Conservation (phyloP, 1,284 basidiomycete genomes). For the Marasmius oreades region DNA sequence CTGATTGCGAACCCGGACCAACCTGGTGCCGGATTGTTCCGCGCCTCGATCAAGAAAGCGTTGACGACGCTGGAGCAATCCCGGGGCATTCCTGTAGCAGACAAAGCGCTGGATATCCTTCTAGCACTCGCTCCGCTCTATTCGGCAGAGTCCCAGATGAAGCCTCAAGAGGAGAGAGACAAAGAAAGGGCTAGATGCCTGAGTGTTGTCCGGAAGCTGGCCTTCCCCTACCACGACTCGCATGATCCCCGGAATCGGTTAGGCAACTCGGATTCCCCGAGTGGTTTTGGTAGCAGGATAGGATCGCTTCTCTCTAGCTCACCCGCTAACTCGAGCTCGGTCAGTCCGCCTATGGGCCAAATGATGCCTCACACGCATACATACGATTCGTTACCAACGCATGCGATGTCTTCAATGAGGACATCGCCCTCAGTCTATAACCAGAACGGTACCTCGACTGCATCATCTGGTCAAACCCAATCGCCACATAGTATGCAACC, state of each 20-base stretch:
- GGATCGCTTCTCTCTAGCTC: constrained; percentile 25
- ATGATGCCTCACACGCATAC: constrained; percentile 31
- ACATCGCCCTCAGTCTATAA: constrained; percentile 19
- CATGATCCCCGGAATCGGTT: constrained; percentile 43
- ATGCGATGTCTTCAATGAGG: constrained; percentile 33
- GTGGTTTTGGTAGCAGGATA: constrained; percentile 18
- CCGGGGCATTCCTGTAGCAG: constrained; percentile 59
- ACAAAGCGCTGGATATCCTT: constrained; percentile 69
- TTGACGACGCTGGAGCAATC: constrained; percentile 60
- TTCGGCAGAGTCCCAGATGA: constrained; percentile 50
- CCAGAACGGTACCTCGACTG: constrained; percentile 18
- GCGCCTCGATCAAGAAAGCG: constrained; percentile 67
- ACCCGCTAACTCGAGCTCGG: constrained; percentile 39
- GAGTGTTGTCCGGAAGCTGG: constrained; percentile 63
- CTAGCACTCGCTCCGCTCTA: constrained; percentile 68
- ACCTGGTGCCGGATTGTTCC: constrained; percentile 67
- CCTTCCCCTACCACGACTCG: constrained; percentile 76
- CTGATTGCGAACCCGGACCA: constrained; percentile 75
- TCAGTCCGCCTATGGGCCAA: constrained; percentile 40
- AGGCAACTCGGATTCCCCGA: constrained; percentile 42
- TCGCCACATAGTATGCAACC: constrained; percentile 6
- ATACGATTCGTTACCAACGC: constrained; percentile 32
- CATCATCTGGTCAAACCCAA: constrained; percentile 19
- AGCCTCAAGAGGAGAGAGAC: constrained; percentile 47
- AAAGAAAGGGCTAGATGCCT: constrained; percentile 58